phyloP scores from a whole-genome alignment of 768 basidiomycete genomes.

The Rhizopogon rudus region DNA sequence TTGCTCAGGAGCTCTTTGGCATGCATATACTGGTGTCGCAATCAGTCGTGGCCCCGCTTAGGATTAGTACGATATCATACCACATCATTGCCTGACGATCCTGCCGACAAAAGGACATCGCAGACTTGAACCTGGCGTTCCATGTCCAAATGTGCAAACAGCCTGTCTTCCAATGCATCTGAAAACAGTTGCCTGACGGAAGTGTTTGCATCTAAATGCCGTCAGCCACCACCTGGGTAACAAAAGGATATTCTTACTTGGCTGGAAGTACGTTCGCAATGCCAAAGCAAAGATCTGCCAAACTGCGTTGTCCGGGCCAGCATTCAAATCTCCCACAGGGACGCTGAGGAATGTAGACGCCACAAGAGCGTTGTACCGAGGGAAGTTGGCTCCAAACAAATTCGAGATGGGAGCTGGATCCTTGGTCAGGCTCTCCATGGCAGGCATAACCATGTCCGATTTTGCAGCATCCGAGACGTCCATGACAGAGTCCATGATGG shows the following conservation, averaged over 20 bases:
- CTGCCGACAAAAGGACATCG: conserved; percentile 49
- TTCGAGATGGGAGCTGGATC: conserved; percentile 20
- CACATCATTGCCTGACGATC: conserved; percentile 39
- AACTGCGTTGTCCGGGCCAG: conserved; percentile 27
- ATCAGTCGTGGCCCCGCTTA: neutral
- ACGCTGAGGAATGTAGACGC: conserved; percentile 51
- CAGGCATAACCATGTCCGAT: conserved; percentile 53
- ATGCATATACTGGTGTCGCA: conserved; percentile 33
- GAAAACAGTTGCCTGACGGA: conserved; percentile 37
- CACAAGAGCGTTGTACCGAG: conserved; percentile 26
- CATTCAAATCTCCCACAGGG: conserved; percentile 39
- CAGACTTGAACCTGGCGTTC: conserved; percentile 55
- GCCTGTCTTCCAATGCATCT: conserved; percentile 43
- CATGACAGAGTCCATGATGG: conserved; percentile 45
- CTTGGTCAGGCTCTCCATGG: conserved; percentile 38
- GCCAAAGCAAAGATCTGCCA: conserved; percentile 51
- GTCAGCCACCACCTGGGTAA: neutral
- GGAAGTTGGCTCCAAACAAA: conserved; percentile 34
- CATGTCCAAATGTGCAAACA: conserved; percentile 49
- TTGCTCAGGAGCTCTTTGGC: conserved; percentile 47
- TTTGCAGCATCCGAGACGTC: conserved; percentile 38
- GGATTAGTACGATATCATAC: conserved; percentile 31
- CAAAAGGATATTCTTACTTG: conserved; percentile 33
- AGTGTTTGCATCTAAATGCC: conserved; percentile 32
- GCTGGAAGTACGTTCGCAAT: conserved; percentile 38